Percentiles rank a stretch among this genome's conserved stretches.
phyloP scores from a whole-genome alignment of 805 yeast genomes.

The Trichomonascus vanleenenianus region DNA sequence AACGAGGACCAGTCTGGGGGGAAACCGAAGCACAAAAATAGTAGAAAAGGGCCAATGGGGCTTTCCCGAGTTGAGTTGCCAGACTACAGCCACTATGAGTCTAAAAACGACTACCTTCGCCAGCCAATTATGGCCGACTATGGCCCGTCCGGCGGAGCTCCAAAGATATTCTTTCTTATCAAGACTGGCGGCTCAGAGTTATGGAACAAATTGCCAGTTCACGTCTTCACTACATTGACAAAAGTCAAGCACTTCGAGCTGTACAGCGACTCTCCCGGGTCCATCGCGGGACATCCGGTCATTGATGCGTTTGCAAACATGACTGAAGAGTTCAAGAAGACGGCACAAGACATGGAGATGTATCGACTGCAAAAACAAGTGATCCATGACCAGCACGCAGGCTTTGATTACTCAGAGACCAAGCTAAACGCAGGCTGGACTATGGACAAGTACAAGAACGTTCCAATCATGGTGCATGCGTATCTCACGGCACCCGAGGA shows the following conservation, averaged over 20 bases:
- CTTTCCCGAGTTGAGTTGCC: no score
- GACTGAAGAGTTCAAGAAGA: constrained; percentile 10
- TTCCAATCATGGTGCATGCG: constrained; percentile 29
- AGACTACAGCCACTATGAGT: no score
- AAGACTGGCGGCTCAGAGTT: constrained; percentile 29
- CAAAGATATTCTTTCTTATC: constrained; percentile 21
- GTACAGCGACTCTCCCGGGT: constrained; percentile 28
- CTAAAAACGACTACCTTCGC: no score
- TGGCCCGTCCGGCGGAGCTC: no score
- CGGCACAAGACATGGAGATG: constrained; percentile 2
- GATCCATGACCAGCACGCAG: constrained; percentile 2
- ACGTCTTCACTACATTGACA: constrained; percentile 25
- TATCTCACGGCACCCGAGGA: constrained; percentile 20
- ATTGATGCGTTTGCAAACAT: constrained; percentile 70
- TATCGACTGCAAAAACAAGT: constrained; percentile 5
- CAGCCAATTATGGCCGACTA: no score
- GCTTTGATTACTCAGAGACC: neutral
- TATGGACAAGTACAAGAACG: constrained; percentile 29
- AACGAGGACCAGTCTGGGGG: no score
- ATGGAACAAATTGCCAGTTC: constrained; percentile 30
- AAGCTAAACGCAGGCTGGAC: constrained; percentile 22
- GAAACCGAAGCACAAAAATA: no score
- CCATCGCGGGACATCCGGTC: constrained; percentile 73
- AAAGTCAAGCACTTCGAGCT: constrained; percentile 24
- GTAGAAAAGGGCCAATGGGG: no score